Conservation (phyloP, 768 basidiomycete species). For the Cytidiella melzeri region DNA sequence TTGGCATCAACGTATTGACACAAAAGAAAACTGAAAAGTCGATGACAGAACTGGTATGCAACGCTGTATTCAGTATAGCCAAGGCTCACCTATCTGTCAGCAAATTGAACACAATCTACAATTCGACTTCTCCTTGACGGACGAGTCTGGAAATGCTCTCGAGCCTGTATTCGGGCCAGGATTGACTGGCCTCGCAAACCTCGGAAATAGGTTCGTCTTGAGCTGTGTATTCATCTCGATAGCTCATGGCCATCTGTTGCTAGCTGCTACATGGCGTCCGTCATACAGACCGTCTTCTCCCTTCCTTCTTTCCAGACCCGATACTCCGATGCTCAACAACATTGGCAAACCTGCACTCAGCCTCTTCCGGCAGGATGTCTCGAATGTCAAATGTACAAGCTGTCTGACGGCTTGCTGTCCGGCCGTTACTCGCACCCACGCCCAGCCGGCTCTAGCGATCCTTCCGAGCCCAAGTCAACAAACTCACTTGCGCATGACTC, state of each 20-base stretch:
- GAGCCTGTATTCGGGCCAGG: conserved; percentile 87
- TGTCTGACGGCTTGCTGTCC: conserved; percentile 88
- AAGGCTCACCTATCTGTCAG: conserved; percentile 28
- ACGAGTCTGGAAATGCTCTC: conserved; percentile 80
- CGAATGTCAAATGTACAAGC: conserved; percentile 93
- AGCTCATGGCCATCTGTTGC: conserved; percentile 2
- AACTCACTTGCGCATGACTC: conserved; percentile 33
- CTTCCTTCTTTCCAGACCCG: conserved; percentile 70
- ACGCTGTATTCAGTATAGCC: background rate
- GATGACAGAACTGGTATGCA: conserved; percentile 85
- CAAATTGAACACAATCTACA: conserved; percentile 96
- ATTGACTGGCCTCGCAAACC: conserved; percentile 82
- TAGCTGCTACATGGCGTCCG: conserved; percentile 97
- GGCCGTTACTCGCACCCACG: conserved; percentile 80
- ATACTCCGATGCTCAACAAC: conserved; percentile 50
- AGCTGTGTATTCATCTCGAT: background rate
- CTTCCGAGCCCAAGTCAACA: conserved; percentile 14
- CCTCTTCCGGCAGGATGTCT: conserved; percentile 75
- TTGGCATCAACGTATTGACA: conserved; percentile 80
- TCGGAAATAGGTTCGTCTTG: conserved; percentile 75
- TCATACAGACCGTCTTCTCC: conserved; percentile 81
- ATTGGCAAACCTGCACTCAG: conserved; percentile 58
- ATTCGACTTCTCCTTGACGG: conserved; percentile 89
- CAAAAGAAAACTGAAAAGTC: conserved; percentile 93
- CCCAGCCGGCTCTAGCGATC: conserved; percentile 25